These are phyloP conservation scores for Mycena leptocephala DNA, from an alignment of 768 basidiomycete genomes.

Conservation along the genomic window DNA sequence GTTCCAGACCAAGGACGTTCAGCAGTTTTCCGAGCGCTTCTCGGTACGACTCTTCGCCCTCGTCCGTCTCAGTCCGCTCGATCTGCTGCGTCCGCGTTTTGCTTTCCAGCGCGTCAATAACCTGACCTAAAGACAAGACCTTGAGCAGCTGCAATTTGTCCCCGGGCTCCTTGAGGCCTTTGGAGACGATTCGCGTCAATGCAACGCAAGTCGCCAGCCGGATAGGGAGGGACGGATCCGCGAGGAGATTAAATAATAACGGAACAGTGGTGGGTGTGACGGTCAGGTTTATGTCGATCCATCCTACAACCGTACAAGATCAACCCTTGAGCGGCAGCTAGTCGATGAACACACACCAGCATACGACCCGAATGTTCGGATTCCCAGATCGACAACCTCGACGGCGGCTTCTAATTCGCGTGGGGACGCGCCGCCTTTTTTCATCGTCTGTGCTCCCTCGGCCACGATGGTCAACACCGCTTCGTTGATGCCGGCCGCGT, in stretches of 20 bases:
- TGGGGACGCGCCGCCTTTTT: slow-evolving; percentile 62
- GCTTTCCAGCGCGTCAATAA: slow-evolving; percentile 85
- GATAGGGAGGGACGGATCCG: slow-evolving; percentile 83
- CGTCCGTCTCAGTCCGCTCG: slow-evolving; percentile 79
- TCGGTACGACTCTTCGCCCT: slow-evolving; percentile 91
- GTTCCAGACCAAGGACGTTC: slow-evolving; percentile 86
- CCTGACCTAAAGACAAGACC: slow-evolving; percentile 88
- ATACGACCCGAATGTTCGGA: slow-evolving; percentile 93
- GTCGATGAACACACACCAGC: slow-evolving; percentile 77
- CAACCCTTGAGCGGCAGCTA: background rate
- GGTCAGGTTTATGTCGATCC: slow-evolving; percentile 98
- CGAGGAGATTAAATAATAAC: slow-evolving; percentile 87
- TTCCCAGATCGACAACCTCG: slow-evolving; percentile 94
- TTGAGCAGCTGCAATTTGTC: slow-evolving; percentile 94
- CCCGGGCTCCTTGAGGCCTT: slow-evolving; percentile 92
- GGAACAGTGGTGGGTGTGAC: slow-evolving; percentile 93
- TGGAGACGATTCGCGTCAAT: slow-evolving; percentile 87
- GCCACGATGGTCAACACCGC: slow-evolving; percentile 89
- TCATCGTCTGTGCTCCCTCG: slow-evolving; percentile 78
- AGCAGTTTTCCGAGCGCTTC: slow-evolving; percentile 91
- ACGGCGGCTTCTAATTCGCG: slow-evolving; percentile 71
- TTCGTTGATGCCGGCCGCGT: slow-evolving; percentile 89
- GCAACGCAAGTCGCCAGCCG: slow-evolving; percentile 89
- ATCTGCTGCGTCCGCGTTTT: slow-evolving; percentile 80
- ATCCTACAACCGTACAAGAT: slow-evolving; percentile 69